A percentile compares a stretch with the other conserved stretches of the same genome.
Evolutionary conservation across 495 filamentous ascomycete genomes (phyloP).

Genomic region (Hapsidospora chrysogenum): DNA sequence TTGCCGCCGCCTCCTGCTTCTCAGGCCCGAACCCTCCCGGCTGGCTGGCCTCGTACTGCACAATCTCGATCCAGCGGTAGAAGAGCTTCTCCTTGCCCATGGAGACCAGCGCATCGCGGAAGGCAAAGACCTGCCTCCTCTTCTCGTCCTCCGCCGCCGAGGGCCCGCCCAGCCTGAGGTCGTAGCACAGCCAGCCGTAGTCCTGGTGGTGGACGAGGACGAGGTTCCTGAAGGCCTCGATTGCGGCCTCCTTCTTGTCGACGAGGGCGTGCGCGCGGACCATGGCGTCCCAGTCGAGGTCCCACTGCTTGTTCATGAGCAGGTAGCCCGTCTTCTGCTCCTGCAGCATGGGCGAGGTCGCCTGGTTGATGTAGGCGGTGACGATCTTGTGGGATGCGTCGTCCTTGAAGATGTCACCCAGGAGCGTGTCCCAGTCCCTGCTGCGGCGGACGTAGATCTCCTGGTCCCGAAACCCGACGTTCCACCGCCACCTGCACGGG

Average conservation of each 20-base stretch:
- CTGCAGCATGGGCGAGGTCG: constrained; percentile 44
- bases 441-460: constrained; percentile 64
- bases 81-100: constrained; percentile 74
- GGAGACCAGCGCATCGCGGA: constrained; percentile 50
- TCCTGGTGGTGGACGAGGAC: constrained; percentile 48
- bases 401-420: constrained; percentile 22
- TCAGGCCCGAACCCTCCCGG: constrained; percentile 58
- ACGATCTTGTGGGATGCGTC: constrained; percentile 13
- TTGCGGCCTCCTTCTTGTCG: constrained; percentile 34
- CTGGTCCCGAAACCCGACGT: constrained; percentile 47
- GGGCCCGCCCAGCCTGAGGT: constrained; percentile 31
- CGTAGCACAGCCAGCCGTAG: constrained; percentile 48
- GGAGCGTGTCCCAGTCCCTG: constrained; percentile 36
- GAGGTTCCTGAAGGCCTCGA: constrained; percentile 43
- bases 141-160: constrained; percentile 33
- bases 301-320: constrained; percentile 63
- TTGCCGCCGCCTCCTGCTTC: constrained; percentile 44
- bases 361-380: constrained; percentile 20
- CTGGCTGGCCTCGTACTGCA: constrained; percentile 63
- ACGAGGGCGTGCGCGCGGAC: constrained; percentile 46
- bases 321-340: constrained; percentile 59
- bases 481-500: constrained; percentile 50
- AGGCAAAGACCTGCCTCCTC: constrained; percentile 46
- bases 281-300: constrained; percentile 67
- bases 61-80: constrained; percentile 69